A percentile compares a stretch with the other conserved stretches of the same genome.
phyloP scores from a whole-genome alignment of 306 rosid species.

The Luffa acutangula region DNA sequence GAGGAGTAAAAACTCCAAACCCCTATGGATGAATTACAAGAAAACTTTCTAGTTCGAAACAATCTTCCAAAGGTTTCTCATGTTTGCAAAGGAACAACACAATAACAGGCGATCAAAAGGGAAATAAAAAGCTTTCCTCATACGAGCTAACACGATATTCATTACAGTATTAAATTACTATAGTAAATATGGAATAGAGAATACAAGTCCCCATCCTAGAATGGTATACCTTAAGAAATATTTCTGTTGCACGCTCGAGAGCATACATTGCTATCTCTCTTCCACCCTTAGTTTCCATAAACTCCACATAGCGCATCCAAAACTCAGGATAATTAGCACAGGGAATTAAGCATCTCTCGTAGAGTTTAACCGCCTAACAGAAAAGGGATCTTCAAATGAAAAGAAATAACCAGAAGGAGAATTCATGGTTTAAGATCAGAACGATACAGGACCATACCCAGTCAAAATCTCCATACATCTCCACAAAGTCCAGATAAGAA shows the following conservation, averaged over 20 bases:
- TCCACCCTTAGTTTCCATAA: conserved; percentile 85
- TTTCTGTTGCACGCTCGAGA: conserved; percentile 72
- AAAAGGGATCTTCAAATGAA: conserved; percentile 12
- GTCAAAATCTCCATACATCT: conserved; percentile 78
- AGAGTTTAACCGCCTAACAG: conserved; percentile 66
- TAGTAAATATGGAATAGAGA: background rate
- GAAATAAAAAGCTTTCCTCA: background rate
- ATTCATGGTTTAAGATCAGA: conserved; percentile 15
- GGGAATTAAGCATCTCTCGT: conserved; percentile 84
- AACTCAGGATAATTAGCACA: conserved; percentile 89
- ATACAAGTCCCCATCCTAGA: background rate
- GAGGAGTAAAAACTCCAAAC: no score
- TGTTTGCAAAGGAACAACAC: background rate
- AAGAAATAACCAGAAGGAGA: background rate
- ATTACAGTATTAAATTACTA: background rate
- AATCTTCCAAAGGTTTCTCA: no score
- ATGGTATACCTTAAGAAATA: conserved; percentile 51
- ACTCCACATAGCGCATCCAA: conserved; percentile 90
- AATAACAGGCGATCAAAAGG: background rate
- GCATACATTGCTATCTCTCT: conserved; percentile 81
- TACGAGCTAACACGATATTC: background rate
- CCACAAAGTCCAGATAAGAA: conserved; percentile 70
- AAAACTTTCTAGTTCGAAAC: no score
- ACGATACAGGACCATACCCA: conserved; percentile 47
- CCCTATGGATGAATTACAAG: no score